Conservation (phyloP, 208 protist genomes). For the Perkinsela sp. region DNA sequence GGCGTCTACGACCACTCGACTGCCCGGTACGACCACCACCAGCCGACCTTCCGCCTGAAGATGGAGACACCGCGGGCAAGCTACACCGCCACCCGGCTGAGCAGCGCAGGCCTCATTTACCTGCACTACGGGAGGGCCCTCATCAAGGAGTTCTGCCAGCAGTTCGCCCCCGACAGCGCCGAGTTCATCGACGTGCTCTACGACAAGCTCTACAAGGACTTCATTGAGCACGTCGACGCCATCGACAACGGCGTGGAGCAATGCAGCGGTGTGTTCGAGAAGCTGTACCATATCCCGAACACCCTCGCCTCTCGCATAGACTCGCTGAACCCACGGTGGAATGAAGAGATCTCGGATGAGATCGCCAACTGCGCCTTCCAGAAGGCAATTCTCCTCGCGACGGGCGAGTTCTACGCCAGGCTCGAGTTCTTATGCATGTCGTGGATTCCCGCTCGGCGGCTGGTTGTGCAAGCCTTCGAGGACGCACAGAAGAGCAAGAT, state of each 20-base stretch:
- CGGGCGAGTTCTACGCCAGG: slow-evolving; percentile 42
- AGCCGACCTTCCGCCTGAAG: slow-evolving; percentile 60
- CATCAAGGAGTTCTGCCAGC: slow-evolving; percentile 22
- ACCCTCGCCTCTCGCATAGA: slow-evolving; percentile 42
- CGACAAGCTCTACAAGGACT: slow-evolving; percentile 42
- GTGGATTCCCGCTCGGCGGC: slow-evolving; percentile 56
- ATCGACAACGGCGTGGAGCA: slow-evolving; percentile 73
- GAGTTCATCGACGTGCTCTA: slow-evolving; percentile 28
- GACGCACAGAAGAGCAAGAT: slow-evolving; percentile 12
- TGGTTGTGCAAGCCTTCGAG: slow-evolving; percentile 42
- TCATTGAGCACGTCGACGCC: slow-evolving; percentile 72
- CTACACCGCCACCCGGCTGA: slow-evolving; percentile 45
- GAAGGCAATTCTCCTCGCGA: slow-evolving; percentile 52
- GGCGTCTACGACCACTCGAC: slow-evolving; percentile 52
- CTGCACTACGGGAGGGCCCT: slow-evolving; percentile 73
- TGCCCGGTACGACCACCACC: slow-evolving; percentile 77
- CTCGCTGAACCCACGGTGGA: slow-evolving; percentile 56
- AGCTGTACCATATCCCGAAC: slow-evolving; percentile 37
- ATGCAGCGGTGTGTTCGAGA: slow-evolving; percentile 11
- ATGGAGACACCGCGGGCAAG: slow-evolving; percentile 24
- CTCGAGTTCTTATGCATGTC: slow-evolving; percentile 40
- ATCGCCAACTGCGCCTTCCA: slow-evolving; percentile 29
- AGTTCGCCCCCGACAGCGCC: slow-evolving; percentile 10
- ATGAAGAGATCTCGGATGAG: slow-evolving; percentile 13
- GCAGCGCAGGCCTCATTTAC: slow-evolving; percentile 71